phyloP scores from a whole-genome alignment of 805 yeast species.

The Candida dajiaensis region DNA sequence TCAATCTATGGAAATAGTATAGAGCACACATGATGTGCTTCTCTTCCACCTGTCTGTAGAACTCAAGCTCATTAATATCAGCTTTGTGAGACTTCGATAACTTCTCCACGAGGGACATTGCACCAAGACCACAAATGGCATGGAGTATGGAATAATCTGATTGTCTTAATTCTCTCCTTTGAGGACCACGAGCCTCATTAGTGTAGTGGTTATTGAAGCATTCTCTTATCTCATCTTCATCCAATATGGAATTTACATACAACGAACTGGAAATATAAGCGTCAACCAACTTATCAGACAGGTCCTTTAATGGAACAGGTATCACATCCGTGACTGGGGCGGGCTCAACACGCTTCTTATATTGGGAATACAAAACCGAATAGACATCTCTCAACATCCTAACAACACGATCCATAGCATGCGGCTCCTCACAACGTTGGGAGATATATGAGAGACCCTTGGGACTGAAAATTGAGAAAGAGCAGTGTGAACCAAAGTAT shows the following conservation, averaged over 20 bases:
- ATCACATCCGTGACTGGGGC: constrained; percentile 1
- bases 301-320: constrained; percentile 1
- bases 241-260: not conserved
- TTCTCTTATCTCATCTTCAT: not conserved
- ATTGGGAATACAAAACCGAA: constrained; percentile 4
- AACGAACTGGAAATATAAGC: not conserved
- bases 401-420: constrained; percentile 1
- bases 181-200: not conserved
- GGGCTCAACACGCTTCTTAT: constrained; percentile 1
- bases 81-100: not conserved
- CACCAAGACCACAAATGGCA: constrained; percentile 1
- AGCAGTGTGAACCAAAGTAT: constrained; percentile 24
- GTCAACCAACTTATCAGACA: not conserved
- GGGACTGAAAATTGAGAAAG: constrained; percentile 32
- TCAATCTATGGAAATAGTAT: constrained; percentile 43
- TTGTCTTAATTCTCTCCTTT: constrained; percentile 1
- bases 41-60: constrained; percentile 1
- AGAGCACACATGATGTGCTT: constrained; percentile 26
- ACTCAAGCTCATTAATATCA: constrained; percentile 3
- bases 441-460: constrained; percentile 35
- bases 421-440: constrained; percentile 1
- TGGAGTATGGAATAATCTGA: constrained; percentile 3
- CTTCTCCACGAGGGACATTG: not conserved
- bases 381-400: constrained; percentile 2
- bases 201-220: constrained; percentile 1